phyloP scores from a whole-genome alignment of 2,329 filamentous ascomycete species.

The Aspergillus costaricaensis region DNA sequence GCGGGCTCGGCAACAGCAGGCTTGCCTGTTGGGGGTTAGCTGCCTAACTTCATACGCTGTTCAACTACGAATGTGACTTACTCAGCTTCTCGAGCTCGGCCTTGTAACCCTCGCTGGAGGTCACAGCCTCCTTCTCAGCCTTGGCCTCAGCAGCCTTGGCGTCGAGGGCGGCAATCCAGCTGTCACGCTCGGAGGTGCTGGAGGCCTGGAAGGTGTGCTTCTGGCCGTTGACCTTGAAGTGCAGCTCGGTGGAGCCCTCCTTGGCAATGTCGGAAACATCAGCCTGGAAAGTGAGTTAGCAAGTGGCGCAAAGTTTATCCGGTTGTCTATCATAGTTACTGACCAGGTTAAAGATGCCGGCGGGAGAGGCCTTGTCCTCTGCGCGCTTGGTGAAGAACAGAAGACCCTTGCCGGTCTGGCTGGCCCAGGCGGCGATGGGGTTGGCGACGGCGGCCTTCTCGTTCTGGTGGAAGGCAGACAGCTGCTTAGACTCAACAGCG shows the following conservation, averaged over 20 bases:
- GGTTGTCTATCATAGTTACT: conserved; percentile 36
- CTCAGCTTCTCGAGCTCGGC: conserved; percentile 71
- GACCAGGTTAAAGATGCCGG: conserved; percentile 84
- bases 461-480: conserved; percentile 76
- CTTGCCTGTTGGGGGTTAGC: conserved; percentile 36
- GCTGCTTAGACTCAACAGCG: conserved; percentile 70
- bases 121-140: conserved; percentile 71
- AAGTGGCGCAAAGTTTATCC: background rate
- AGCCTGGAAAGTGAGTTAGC: conserved; percentile 47
- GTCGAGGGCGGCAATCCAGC: conserved; percentile 86
- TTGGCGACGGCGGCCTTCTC: conserved; percentile 83
- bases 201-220: conserved; percentile 93
- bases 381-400: conserved; percentile 86
- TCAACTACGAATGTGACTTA: conserved; percentile 42
- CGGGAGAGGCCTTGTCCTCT: conserved; percentile 76
- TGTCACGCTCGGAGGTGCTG: conserved; percentile 76
- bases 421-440: conserved; percentile 83
- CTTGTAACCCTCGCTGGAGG: conserved; percentile 86
- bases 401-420: conserved; percentile 91
- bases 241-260: conserved; percentile 79
- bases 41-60: background rate
- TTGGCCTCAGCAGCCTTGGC: conserved; percentile 82
- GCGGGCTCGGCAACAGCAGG: conserved; percentile 28
- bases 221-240: conserved; percentile 79
- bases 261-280: conserved; percentile 71